phyloP scores from a whole-genome alignment of 179 eudicot species.

The Carnegiea gigantea region DNA sequence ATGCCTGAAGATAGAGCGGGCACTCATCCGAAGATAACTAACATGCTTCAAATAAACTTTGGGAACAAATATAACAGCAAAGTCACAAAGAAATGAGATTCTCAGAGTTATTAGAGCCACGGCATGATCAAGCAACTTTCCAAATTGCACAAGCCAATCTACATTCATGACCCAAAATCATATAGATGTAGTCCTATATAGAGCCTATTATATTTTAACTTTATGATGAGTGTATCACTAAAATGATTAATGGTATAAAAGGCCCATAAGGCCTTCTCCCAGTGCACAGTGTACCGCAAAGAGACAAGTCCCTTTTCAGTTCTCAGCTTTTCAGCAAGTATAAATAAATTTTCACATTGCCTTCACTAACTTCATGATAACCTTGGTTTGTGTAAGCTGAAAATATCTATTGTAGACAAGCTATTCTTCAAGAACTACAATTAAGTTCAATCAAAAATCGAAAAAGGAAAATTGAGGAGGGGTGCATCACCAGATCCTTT shows the following conservation, averaged over 20 bases:
- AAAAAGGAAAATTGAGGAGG: no score
- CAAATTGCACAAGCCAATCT: neutral
- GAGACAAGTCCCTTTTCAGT: no score
- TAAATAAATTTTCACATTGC: no score
- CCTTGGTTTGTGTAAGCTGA: no score
- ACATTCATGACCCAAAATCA: neutral
- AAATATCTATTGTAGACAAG: no score
- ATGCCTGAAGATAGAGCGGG: neutral
- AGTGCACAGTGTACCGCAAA: no score
- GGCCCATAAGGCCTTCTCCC: no score
- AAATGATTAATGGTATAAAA: neutral
- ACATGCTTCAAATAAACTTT: neutral
- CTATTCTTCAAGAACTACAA: no score
- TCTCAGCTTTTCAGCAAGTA: no score
- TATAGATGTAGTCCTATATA: neutral
- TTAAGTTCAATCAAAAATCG: no score
- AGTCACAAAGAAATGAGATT: neutral
- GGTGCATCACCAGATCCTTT: no score
- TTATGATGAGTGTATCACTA: neutral
- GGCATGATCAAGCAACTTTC: neutral
- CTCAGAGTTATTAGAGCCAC: neutral
- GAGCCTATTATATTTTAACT: neutral
- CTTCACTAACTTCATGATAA: no score
- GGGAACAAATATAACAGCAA: conserved; percentile 3
- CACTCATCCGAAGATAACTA: neutral